Base-by-base conservation (phyloP, 352 stramenopile species). In the Plasmopara halstedii region DNA sequence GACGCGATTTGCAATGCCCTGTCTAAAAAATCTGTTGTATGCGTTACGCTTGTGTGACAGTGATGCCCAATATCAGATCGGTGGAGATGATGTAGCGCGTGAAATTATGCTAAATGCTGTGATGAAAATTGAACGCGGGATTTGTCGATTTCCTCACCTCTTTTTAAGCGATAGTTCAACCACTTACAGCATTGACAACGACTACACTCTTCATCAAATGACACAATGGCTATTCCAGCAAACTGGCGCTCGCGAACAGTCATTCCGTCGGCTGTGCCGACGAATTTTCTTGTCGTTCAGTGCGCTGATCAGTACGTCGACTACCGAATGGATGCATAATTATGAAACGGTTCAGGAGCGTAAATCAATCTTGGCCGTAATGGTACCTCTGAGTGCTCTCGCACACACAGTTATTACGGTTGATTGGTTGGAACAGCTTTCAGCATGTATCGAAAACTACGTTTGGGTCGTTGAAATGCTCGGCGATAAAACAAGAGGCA, bases 51-150 rank as follows among this genome's bases (percentile, higher is more conserved):
- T 88, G 20, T 82, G 75, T 33, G 69, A 85, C 36, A 54, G 35
- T 26, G 66, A 83, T 43, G 46, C 47, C 33, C 46, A 40, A 20
- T 64, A 46, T 14, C 53, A 55, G 2, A 56, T 60, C 17, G 55
- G 56, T 2, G 61, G 62, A 18, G 66, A 66, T 21, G 49, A 73
- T 44, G 67, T 71, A 19, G 62, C 73, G 13, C 52, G 62, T 49
- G 64, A 80, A 50, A 70, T 87, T 13, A 83, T 90, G 53, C 63
- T 61, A 14, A 86, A 74, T 50, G 67, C 74, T 4, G 58, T 89
- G 13, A 46, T 50, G 18, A 80, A 81, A 40, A 55, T 88, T 29
- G 71, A 88, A 55, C 68, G 65, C 22, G 67, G 63, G 3, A 68
- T 91, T 11, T 64, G 53, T 9, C 51, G 66, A 34, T 83, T 73